Base-by-base conservation (phyloP, 2,329 filamentous ascomycete species). In the Hymenotorrendiella dingleyae region DNA sequence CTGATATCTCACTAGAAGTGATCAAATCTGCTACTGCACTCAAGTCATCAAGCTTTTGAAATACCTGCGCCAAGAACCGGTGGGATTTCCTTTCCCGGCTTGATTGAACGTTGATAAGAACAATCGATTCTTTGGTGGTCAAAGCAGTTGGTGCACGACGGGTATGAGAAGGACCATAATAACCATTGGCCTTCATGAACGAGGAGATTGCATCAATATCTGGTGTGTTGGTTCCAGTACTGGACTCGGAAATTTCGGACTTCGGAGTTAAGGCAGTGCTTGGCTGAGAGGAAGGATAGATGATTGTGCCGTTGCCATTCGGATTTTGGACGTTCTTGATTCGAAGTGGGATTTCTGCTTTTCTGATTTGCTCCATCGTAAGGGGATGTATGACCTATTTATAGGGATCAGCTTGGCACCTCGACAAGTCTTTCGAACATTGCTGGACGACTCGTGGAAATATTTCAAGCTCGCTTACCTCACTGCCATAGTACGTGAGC, bases 311-410 rank as follows among this genome's bases (percentile, higher is more conserved):
- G 32, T 67, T 66, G 43, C 74, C 76, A 54, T 72, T 73, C 0
- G 79, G 80, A 54, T 83, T 82, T 70, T 80, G 80, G 47, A 83
- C 79, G 50, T 83, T 83, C 63, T 83, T 83, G 61, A 82, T 82
- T 46, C 80, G 75, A 49, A 84, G 82, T 3, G 79, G 79, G 43
- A 83, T 83, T 58, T 70, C 70, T 26, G 78, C 78, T 38, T 72
- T 73, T 48, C 82, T 81, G 43, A 82, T 78, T 60, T 82, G 80
- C 63, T 82, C 77, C 77, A 84, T 82, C 53, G 80, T 83, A 61
- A 82, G 82, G 11, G 79, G 80, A 54, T 84, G 80, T 41, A 84
- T 83, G 54, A 83, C 79, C 56, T 82, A 76, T 14, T 19, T 8
- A 26, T 19, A 24, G 20, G 17, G 8, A 14, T 12, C 17, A 22